Base-by-base conservation (phyloP, 2,329 filamentous ascomycete species). In the Aspergillus sp. region DNA sequence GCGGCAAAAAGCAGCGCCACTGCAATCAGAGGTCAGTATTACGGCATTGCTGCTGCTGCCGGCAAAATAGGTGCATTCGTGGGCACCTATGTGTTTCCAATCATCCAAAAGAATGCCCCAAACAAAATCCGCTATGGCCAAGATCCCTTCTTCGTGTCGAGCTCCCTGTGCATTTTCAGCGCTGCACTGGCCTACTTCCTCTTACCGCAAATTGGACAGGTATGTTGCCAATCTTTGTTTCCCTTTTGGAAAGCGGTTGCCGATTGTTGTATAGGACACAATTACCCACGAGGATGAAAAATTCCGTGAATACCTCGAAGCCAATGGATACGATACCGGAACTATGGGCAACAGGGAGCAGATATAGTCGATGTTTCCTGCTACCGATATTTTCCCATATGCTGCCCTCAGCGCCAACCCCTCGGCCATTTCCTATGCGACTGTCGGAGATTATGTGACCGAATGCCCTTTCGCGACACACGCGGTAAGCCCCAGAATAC, bases 1-100 rank as follows among this genome's bases (percentile, higher is more conserved):
- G 90, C 90, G 0, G 86, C 86, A 37, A 95, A 95, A 73, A 90
- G 88, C 2, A 90, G 83, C 57, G 88, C 90, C 0, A 95, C 90
- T 5, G 85, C 86, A 12, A 84, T 96, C n/a, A 79, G 90, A 33
- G 90, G 90, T 2, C 81, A 87, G 60, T 83, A 82, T 64, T 83
- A 83, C 57, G 79, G 69, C 7, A 70, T 73, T 40, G 71, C 71
- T 6, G 71, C 71, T 0, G 71, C 71, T 3, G 48, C 65, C 10
- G 71, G 71, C 33, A 74, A 74, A 51, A 57, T 74, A 12, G 71
- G 71, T 39, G 90, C 89, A 3, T 95, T 95, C 55, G 81, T 94
- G 7, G 90, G 90, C 7, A 88, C 85, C 1, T 90, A 87, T 56
- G 82, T 93, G 9, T 89, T 93, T 59, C 84, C 85, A 0, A 79